Evolutionary conservation across 2,329 filamentous ascomycete genomes (phyloP), one percentile per base, ranked within the genome.

Genomic region (Ophiostoma angusticollis): DNA sequence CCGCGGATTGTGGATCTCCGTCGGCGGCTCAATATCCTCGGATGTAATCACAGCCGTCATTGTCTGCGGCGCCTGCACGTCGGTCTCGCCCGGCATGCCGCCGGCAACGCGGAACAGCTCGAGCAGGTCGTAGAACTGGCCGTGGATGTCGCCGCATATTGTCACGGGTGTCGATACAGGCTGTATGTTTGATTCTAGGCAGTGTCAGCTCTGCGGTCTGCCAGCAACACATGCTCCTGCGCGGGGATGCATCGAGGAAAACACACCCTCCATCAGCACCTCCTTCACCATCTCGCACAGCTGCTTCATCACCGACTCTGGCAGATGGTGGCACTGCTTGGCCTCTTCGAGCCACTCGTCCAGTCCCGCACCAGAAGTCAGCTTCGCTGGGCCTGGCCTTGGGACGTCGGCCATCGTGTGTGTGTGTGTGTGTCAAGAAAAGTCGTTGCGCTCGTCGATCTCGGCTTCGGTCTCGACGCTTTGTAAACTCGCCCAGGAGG

Each of bases 251-350:
- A n/a, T n/a, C n/a, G n/a, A 31, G 6, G 21, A 16, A 19, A 24
- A 14, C 17, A 29, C 58, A 91, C 85, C 85, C 70, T 98, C 91
- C 91, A 98, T 98, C 53, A 98, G 72, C 49, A 85, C 93, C 63
- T 96, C 91, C 67, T 98, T 98, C 45, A 96, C 91, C 57, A 93
- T 93, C 66, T 98, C 91, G 60, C 91, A 98, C 35, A 98, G 72
- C 60, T 93, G 84, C 70, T 98, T 98, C 91, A 98, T 98, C 54
- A 93, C 85, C 46, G 80, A 67, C 63, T 98, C 91, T 35, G 91
- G 91, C 37, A 98, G 73, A 59, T 96, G 95, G 60, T 93, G 91
- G 65, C 91, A 96, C 61, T 91, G 83, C 63, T 94, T 95, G 31
- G 91, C 91, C 60, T 93, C 84, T 57, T 91, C 84, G 23, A 98